Conservation (phyloP, 2,329 filamentous ascomycete species). For the Meredithiella fracta region DNA sequence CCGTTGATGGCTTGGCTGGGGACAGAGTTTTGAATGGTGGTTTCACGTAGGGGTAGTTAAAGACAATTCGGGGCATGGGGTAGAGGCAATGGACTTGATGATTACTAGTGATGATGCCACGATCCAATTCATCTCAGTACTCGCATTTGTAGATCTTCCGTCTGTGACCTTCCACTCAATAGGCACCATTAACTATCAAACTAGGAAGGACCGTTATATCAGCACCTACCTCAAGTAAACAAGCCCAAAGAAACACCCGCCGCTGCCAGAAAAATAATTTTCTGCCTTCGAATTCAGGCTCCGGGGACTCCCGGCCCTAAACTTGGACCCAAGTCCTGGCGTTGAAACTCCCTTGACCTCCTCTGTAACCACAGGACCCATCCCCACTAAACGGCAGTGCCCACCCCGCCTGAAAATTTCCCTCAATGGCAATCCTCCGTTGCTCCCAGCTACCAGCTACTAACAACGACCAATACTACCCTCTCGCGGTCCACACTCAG, state of each 20-base stretch:
- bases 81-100: too few species aligned
- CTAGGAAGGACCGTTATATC: neutral
- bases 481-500: too few species aligned
- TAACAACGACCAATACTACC: neutral
- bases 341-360: conserved; percentile 11
- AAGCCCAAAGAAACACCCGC: conserved; percentile 6
- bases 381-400: neutral
- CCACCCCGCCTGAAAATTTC: neutral
- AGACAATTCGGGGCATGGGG: too few species aligned
- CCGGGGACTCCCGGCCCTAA: conserved; percentile 6
- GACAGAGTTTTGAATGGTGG: too few species aligned
- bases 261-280: conserved; percentile 2
- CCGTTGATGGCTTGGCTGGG: too few species aligned
- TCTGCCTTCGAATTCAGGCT: conserved; percentile 6
- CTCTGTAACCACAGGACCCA: neutral
- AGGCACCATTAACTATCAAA: neutral
- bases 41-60: too few species aligned
- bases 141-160: neutral
- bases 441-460: neutral
- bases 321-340: conserved; percentile 14
- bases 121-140: too few species aligned
- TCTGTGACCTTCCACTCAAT: neutral
- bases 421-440: neutral
- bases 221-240: neutral
- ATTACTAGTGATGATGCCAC: too few species aligned